Base-by-base conservation (phyloP, 2,329 filamentous ascomycete genomes). In the Ustulina deusta region DNA sequence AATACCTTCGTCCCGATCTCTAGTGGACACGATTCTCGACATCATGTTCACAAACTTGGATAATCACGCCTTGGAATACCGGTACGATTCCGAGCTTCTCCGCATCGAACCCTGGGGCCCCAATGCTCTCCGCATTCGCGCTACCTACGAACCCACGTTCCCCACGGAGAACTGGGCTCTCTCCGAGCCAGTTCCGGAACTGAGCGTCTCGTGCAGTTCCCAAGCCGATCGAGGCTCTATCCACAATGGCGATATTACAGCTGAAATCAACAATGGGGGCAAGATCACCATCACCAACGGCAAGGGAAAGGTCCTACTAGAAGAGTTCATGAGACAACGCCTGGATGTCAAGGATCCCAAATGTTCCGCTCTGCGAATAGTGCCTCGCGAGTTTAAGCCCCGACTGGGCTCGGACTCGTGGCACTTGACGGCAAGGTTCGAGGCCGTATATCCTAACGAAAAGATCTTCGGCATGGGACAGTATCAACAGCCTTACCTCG, bases 391-490 rank as follows among this genome's bases (percentile, higher is more conserved):
- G 74, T 87, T 89, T 74, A 82, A 82, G 59, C 83, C 86, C 0
- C 82, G 84, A 2, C 77, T 82, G 0, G 87, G 87, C 6, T 78
- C 81, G 0, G 82, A 83, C 46, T 82, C 86, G 62, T 90, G 87
- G 72, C 83, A 87, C 60, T 78, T 90, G 9, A 90, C 87, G 0
- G 80, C 84, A 70, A 82, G 89, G 0, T 83, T 91, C 61, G 89
- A 91, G 74, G 86, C 63, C 22, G 1, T 38, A 6, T 29, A 58
- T 36, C 17, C 65, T 0, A 79, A 85, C 20, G 89, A 91, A 75
- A 87, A 85, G 73, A 85, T 91, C n/a, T 91, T 84, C 72, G 89
- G 89, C 22, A 91, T 91, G 88, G 89, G 89, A 0, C 89, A 91
- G 76, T 91, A 91, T 67, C 89, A 91, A 72, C 88, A 91, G 71